Conservation (phyloP, 495 filamentous ascomycete genomes). For the Penicillium pulvis region DNA sequence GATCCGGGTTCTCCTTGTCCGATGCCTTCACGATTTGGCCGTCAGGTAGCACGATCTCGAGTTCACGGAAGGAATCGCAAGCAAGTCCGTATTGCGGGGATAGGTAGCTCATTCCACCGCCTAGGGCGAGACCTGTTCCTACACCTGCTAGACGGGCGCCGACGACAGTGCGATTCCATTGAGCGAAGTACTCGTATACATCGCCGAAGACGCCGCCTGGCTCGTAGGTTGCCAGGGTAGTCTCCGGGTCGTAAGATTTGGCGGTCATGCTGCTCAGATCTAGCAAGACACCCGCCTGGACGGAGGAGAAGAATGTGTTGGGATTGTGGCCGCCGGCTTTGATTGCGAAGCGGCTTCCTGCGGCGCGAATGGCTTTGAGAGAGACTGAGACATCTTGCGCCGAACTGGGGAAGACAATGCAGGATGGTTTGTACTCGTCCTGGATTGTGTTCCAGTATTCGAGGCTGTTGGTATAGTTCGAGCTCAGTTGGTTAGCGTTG, state of each 20-base stretch:
- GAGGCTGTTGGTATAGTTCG: conserved; percentile 20
- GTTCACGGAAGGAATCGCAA: conserved; percentile 35
- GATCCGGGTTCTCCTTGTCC: conserved; percentile 50
- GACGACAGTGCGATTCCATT: conserved; percentile 36
- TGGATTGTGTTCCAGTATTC: conserved; percentile 52
- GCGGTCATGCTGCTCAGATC: conserved; percentile 37
- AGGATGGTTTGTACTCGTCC: conserved; percentile 35
- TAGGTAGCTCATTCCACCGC: conserved; percentile 38
- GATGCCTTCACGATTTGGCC: conserved; percentile 52
- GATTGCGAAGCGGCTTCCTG: conserved; percentile 45
- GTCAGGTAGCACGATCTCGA: conserved; percentile 53
- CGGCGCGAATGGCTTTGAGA: conserved; percentile 27
- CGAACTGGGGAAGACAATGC: conserved; percentile 31
- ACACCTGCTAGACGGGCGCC: conserved; percentile 35
- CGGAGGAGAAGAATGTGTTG: conserved; percentile 42
- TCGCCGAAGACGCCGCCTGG: conserved; percentile 36
- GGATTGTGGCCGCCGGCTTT: conserved; percentile 50
- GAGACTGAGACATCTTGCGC: conserved; percentile 31
- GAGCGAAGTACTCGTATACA: conserved; percentile 32
- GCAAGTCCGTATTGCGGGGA: conserved; percentile 41
- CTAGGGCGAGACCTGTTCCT: conserved; percentile 35
- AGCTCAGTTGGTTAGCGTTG: conserved; percentile 15
- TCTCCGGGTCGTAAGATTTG: conserved; percentile 33
- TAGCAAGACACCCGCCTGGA: conserved; percentile 44
- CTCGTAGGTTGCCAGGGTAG: conserved; percentile 35